Evolutionary conservation across 495 filamentous ascomycete genomes (phyloP), one percentile per base, ranked within the genome.

Genomic region (Cercophora scortea): DNA sequence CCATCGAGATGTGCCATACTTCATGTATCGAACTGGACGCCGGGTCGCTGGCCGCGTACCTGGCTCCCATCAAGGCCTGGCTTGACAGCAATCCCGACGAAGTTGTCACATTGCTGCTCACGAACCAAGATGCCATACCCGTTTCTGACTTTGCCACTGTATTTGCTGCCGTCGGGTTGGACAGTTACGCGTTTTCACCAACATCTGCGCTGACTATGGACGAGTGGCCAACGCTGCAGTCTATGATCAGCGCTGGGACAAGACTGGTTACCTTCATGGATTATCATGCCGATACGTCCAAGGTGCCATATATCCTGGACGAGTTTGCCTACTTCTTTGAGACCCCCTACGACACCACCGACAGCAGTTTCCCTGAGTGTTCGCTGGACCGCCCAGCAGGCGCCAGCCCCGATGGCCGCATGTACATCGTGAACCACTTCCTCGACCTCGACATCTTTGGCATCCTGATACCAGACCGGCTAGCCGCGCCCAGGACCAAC

Each of bases 341-440:
- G 62, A 88, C 82, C 35, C 74, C 76, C 0, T 88, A 80, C 69
- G 80, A 83, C 33, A 78, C 81, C 9, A 81, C 72, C 18, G 71
- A 75, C 19, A 59, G 71, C 0, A 73, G 74, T 4, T 79, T 85
- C 58, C 83, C 79, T 62, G 55, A 57, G 41, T 88, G 86, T 63
- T 63, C 62, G 6, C 65, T 86, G 35, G 73, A 87, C 56, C 75
- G 86, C 11, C 86, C 86, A 6, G 61, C 57, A n/a, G 62, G 68
- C 11, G 66, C 76, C 19, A 71, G 69, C 13, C 65, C 76, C 4
- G 68, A 75, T 12, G 72, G 74, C 1, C 76, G 83, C 45, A 77
- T 93, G 80, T 90, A 89, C 56, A 82, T 93, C 66, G 87, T 85
- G 36, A 95, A 95, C 61, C 89, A 95, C 66, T 92, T 91, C 61